phyloP scores from a whole-genome alignment of 768 basidiomycete genomes.

The Mycena galericulata region DNA sequence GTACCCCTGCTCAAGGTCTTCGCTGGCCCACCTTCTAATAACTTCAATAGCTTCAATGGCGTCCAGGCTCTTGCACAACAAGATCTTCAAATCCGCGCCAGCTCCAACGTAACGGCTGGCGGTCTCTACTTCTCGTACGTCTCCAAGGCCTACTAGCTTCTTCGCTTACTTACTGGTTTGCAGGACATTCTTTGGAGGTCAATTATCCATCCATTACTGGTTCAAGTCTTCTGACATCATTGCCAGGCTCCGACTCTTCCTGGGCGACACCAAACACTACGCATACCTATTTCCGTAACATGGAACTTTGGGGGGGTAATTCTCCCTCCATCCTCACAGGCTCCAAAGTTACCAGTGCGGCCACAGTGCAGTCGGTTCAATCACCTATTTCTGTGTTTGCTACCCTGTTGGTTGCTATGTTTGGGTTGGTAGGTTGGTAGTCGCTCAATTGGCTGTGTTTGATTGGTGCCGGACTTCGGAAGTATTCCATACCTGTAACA shows the following conservation, averaged over 20 bases:
- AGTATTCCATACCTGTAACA: neutral
- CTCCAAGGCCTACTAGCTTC: constrained; percentile 7
- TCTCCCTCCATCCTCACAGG: constrained; percentile 62
- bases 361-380: neutral
- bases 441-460: no score
- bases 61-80: constrained; percentile 68
- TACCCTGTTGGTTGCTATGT: constrained; percentile 6
- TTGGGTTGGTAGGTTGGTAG: neutral
- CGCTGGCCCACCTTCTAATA: neutral
- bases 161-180: neutral
- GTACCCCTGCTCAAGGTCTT: constrained; percentile 40
- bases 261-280: constrained; percentile 80
- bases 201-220: constrained; percentile 1
- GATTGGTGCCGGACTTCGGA: constrained; percentile 18
- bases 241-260: constrained; percentile 66
- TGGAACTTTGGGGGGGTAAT: constrained; percentile 72
- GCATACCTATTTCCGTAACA: constrained; percentile 83
- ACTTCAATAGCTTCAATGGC: constrained; percentile 72
- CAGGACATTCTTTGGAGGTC: constrained; percentile 88
- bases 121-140: constrained; percentile 86
- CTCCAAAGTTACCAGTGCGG: constrained; percentile 25
- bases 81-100: constrained; percentile 73
- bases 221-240: constrained; percentile 27
- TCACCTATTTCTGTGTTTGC: neutral
- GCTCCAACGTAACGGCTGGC: constrained; percentile 62